Conservation (phyloP, 2,329 filamentous ascomycete species). For the Penicillium sp. region DNA sequence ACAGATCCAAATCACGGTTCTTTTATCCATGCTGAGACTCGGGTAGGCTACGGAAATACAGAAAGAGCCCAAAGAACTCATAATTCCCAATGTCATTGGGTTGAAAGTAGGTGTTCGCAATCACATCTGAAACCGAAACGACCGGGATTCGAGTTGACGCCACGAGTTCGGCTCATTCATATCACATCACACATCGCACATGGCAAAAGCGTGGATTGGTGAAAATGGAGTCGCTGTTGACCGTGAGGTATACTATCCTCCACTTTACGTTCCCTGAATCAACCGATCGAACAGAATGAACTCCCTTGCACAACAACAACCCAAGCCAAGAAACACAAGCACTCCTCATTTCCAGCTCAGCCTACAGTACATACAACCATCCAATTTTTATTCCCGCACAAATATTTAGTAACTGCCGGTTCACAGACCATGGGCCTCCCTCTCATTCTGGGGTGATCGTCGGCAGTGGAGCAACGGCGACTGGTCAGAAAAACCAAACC, state of each 20-base stretch:
- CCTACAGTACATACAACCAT: not conserved
- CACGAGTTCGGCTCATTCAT: not conserved
- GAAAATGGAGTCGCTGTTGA: not conserved
- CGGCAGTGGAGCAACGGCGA: constrained; percentile 14
- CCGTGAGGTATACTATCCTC: not conserved
- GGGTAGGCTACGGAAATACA: too few relatives aligned
- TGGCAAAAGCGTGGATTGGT: not conserved
- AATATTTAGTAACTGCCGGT: not conserved
- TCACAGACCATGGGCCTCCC: not conserved
- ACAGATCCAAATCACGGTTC: not conserved
- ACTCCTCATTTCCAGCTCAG: not conserved
- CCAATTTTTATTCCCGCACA: not conserved
- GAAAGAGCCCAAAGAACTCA: not conserved
- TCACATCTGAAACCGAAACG: not conserved
- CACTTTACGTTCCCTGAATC: not conserved
- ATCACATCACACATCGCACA: not conserved
- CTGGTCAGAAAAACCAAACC: constrained; percentile 4
- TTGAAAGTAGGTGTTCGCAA: not conserved
- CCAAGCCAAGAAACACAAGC: not conserved
- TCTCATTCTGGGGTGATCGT: constrained; percentile 15
- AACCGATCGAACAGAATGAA: not conserved
- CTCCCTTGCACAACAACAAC: not conserved
- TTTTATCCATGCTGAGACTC: not conserved
- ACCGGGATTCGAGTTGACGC: not conserved
- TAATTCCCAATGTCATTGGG: not conserved